Evolutionary conservation across 1,284 basidiomycete genomes (phyloP).

Genomic region (Pisolithus thermaeus): DNA sequence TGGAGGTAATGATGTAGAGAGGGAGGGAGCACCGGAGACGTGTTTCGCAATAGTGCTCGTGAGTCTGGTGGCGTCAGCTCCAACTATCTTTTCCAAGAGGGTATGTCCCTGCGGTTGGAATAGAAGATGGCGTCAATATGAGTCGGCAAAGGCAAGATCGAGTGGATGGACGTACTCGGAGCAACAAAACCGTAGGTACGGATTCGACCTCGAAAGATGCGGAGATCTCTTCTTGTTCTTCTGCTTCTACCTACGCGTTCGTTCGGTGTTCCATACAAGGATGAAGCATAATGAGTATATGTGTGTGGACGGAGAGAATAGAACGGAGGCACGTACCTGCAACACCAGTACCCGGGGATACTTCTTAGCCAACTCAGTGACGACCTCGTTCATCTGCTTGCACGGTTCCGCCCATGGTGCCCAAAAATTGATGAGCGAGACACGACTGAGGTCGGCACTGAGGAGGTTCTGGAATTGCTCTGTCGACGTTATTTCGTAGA

Average conservation of each 20-base stretch:
- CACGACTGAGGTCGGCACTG: conserved; percentile 66
- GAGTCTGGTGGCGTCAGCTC: conserved; percentile 75
- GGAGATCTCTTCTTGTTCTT: conserved; percentile 81
- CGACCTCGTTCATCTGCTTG: conserved; percentile 77
- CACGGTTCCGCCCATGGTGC: conserved; percentile 91
- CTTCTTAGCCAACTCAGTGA: conserved; percentile 65
- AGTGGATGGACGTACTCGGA: conserved; percentile 51
- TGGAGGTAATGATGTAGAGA: conserved; percentile 27
- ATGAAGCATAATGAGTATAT: background rate
- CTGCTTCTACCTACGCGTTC: conserved; percentile 76
- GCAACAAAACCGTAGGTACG: conserved; percentile 83
- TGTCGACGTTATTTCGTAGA: conserved; percentile 54
- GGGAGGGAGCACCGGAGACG: conserved; percentile 5
- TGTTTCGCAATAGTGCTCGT: conserved; percentile 62
- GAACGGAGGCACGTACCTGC: conserved; percentile 43
- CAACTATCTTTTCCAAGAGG: conserved; percentile 75
- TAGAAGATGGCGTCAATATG: conserved; percentile 4
- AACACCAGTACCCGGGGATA: conserved; percentile 69
- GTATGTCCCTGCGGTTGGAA: conserved; percentile 70
- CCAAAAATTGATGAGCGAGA: conserved; percentile 91
- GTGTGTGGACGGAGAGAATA: background rate
- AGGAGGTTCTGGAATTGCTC: conserved; percentile 73
- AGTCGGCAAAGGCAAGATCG: background rate
- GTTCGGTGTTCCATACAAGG: background rate
- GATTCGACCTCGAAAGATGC: conserved; percentile 92